phyloP scores from a whole-genome alignment of 768 basidiomycete species.

The Leccinum fibrillosum region DNA sequence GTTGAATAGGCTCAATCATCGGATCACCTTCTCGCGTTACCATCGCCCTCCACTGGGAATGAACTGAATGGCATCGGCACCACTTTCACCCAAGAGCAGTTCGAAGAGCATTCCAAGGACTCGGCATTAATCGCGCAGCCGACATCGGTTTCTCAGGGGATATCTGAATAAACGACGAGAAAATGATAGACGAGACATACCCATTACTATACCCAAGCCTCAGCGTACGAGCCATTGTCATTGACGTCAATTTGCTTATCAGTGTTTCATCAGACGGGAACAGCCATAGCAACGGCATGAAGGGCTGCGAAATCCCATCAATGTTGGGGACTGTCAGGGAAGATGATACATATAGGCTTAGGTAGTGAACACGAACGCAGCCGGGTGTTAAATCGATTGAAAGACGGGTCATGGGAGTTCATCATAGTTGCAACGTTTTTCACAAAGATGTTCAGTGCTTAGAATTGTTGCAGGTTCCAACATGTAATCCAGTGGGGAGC shows the following conservation, averaged over 20 bases:
- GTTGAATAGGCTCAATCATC: background rate
- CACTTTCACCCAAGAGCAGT: too few species aligned
- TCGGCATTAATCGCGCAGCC: too few species aligned
- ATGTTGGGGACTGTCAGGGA: too few species aligned
- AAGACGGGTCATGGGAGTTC: background rate
- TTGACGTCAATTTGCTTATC: slow-evolving; percentile 10
- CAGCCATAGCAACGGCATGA: slow-evolving; percentile 12
- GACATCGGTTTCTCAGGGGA: too few species aligned
- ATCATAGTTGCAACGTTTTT: slow-evolving; percentile 10
- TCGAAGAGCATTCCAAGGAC: too few species aligned
- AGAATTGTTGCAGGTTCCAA: slow-evolving; percentile 4
- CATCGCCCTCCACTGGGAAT: background rate
- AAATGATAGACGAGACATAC: background rate
- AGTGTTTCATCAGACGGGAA: slow-evolving; percentile 18
- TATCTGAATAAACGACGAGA: too few species aligned
- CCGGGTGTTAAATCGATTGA: slow-evolving; percentile 6
- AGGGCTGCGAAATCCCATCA: slow-evolving; percentile 7
- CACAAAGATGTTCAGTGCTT: slow-evolving; percentile 6
- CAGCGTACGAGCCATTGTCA: background rate
- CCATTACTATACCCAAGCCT: background rate
- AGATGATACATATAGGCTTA: too few species aligned
- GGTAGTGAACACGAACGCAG: slow-evolving; percentile 9
- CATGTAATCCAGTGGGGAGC: slow-evolving; percentile 2
- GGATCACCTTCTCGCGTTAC: background rate
- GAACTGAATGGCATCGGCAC: background rate